Percentiles rank a stretch among this genome's conserved stretches.
Conservation (phyloP, 345 rosid species). For the Salix viminalis region DNA sequence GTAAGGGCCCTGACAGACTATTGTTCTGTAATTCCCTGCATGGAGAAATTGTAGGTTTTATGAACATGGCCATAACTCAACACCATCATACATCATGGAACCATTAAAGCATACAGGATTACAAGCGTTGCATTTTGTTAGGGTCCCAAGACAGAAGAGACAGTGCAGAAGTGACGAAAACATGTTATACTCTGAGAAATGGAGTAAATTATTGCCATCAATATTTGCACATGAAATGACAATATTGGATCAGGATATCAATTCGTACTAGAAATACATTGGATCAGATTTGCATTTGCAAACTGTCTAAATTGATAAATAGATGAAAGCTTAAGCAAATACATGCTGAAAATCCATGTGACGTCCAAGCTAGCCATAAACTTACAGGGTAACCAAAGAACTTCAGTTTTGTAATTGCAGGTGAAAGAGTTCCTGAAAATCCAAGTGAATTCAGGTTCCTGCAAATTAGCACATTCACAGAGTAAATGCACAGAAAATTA, state of each 20-base stretch:
- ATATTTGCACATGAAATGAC: background rate
- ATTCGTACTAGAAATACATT: background rate
- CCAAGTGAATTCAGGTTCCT: constrained; percentile 71
- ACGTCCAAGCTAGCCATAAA: background rate
- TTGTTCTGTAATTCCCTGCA: constrained; percentile 89
- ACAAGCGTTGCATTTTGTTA: too few relatives aligned
- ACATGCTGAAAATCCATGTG: background rate
- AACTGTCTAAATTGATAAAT: background rate
- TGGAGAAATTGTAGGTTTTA: constrained; percentile 4
- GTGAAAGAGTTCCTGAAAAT: constrained; percentile 75
- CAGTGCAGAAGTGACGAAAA: too few relatives aligned
- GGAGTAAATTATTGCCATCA: background rate
- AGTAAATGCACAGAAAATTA: constrained; percentile 3
- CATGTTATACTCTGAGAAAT: background rate
- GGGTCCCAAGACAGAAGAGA: too few relatives aligned
- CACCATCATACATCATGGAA: background rate
- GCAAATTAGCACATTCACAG: constrained; percentile 20
- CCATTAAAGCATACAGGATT: too few relatives aligned
- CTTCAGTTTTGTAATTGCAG: constrained; percentile 63
- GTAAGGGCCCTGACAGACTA: constrained; percentile 60
- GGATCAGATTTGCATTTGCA: background rate
- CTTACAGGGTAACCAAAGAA: constrained; percentile 74
- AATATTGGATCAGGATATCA: background rate
- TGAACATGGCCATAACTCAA: background rate
- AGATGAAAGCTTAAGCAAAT: background rate